Percentiles rank a stretch among this genome's conserved stretches.
Conservation (phyloP, 768 basidiomycete species). For the Amanita pseudoporphyria region DNA sequence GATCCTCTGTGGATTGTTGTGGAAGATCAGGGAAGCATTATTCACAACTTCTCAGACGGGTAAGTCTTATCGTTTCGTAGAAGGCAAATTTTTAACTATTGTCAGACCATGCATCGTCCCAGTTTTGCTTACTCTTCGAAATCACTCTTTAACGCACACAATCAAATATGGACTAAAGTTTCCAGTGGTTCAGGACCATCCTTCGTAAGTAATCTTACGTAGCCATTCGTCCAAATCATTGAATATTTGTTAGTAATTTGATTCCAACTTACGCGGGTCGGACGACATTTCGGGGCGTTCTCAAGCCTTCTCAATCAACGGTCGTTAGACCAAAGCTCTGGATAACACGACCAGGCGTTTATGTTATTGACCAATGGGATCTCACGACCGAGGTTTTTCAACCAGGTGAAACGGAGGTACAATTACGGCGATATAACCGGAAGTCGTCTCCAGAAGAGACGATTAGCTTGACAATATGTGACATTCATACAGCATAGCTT, state of each 20-base stretch:
- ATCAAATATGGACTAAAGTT: slow-evolving; percentile 20
- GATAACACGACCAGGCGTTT: slow-evolving; percentile 53
- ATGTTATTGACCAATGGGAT: slow-evolving; percentile 58
- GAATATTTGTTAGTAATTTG: slow-evolving; percentile 12
- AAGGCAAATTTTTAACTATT: neutral
- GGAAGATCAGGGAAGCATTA: slow-evolving; percentile 29
- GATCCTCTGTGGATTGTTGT: slow-evolving; percentile 55
- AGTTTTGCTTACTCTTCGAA: slow-evolving; percentile 51
- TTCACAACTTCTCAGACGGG: slow-evolving; percentile 66
- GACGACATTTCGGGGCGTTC: slow-evolving; percentile 51
- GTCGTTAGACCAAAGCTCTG: slow-evolving; percentile 45
- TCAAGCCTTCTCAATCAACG: slow-evolving; percentile 39
- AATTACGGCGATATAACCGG: slow-evolving; percentile 27
- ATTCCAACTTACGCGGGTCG: slow-evolving; percentile 55
- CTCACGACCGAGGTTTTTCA: slow-evolving; percentile 34
- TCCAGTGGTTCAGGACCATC: neutral
- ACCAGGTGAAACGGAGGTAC: slow-evolving; percentile 3
- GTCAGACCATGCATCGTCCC: slow-evolving; percentile 46
- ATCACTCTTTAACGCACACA: slow-evolving; percentile 58
- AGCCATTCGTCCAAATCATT: neutral
- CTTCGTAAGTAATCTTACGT: neutral
- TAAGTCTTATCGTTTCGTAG: slow-evolving; percentile 26
- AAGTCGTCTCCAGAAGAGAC: slow-evolving; percentile 19
- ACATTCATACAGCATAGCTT: slow-evolving; percentile 15
- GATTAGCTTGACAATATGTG: slow-evolving; percentile 23